Evolutionary conservation across 2,329 filamentous ascomycete genomes (phyloP), one percentile per base, ranked within the genome.

Genomic region (Penicillium aurantiogriseum): DNA sequence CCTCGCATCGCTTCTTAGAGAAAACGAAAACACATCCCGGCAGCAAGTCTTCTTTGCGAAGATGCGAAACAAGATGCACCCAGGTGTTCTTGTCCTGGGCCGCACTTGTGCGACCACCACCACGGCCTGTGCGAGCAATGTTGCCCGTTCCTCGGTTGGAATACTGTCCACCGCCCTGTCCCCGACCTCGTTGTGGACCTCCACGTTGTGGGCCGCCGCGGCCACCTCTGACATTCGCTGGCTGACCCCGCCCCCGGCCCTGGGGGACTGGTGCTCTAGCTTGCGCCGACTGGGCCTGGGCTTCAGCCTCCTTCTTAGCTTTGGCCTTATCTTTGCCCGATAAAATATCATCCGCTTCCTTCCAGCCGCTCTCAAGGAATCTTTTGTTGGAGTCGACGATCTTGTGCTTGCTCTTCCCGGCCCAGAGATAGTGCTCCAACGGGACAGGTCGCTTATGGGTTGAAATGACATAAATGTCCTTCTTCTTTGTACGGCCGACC

Each of bases 391-490:
- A 85, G 67, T 95, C 91, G 15, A 99, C 94, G 67, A 99, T 97
- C 75, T 96, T 97, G 78, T 92, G 84, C 71, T 96, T 94, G 38
- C 88, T 85, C 74, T 97, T 97, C 57, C 88, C 89, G 5, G 92
- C 92, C 94, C 94, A 99, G 1, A 99, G 82, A 68, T 93, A 99
- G 73, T 99, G 94, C 68, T 99, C 94, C 2, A 99, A 79, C 0
- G 94, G 94, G 0, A 99, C 91, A 0, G 94, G 94, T 58, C 94
- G 85, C 75, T 99, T 99, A 0, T 92, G 88, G 0, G 94, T 99
- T 0, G 94, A 97, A 54, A 99, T 99, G 67, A 99, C 94, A 71
- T 97, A 99, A 35, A 99, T 97, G 69, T 99, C 90, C 76, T 97
- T 97, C 77, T 96, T 93, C 78, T 99, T 99, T 0, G 94, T 99